Base-by-base conservation (phyloP, 2,329 filamentous ascomycete genomes). In the Xylaria sp. region DNA sequence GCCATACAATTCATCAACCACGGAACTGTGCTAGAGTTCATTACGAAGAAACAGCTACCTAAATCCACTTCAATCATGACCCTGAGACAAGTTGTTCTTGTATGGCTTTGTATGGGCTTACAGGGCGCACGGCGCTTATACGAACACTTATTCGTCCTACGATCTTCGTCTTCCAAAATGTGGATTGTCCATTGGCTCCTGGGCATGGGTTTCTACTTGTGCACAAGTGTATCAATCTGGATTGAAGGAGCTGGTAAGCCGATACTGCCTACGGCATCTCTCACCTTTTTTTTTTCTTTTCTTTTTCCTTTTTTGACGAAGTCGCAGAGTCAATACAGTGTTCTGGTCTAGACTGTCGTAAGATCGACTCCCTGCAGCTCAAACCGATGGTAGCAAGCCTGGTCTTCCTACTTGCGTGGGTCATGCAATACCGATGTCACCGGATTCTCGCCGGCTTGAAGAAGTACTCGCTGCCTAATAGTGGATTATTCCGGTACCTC, bases 101-200 rank as follows among this genome's bases (percentile, higher is more conserved):
- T 84, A 12, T 95, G 91, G 88, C 63, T 80, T 2, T 80, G 97
- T 73, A 89, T 97, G 86, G 77, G 88, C 21, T 75, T 91, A 7
- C 95, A 98, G 76, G 91, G 89, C 42, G 75, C 77, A 8, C 86
- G 94, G 65, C 87, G 95, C 53, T 78, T 97, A 40, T 90, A 89
- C 69, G 95, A 98, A 78, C 91, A 88, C 70, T 71, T 89, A 43
- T 77, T 78, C 43, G 83, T 95, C 58, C 79, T 84, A 53, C 90
- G 86, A 72, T 83, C 88, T 3, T 92, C 89, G 2, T 83, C 83
- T 21, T 92, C 92, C 17, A 86, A 81, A 59, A 99, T 99, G 94
- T 93, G 89, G 87, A 78, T 94, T 65, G 85, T 89, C 15, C 91
- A 97, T 74, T 98, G 92, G 89, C 67, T 89, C 15, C 75, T 97